These are phyloP conservation scores for Leucocoprinus sp. DNA, from an alignment of 768 basidiomycete species.

Conservation along the genomic window DNA sequence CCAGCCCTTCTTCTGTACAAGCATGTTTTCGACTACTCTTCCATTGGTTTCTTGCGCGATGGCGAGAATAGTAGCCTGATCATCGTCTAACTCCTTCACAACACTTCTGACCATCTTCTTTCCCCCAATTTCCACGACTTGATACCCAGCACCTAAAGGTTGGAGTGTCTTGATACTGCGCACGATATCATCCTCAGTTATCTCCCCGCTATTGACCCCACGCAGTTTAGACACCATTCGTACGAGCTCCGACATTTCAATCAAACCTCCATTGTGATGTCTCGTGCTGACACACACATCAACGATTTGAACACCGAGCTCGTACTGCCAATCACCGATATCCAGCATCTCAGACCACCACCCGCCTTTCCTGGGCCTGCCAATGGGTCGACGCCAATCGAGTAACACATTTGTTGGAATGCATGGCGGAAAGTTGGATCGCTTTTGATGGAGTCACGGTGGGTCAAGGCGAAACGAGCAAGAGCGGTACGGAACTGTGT, in stretches of 20 bases:
- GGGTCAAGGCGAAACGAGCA: conserved; percentile 69
- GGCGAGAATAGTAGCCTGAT: conserved; percentile 78
- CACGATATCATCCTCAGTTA: conserved; percentile 81
- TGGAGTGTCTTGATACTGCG: conserved; percentile 80
- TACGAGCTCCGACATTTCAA: conserved; percentile 81
- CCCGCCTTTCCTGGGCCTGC: conserved; percentile 80
- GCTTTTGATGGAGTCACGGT: conserved; percentile 74
- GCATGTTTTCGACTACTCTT: conserved; percentile 52
- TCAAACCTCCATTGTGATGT: conserved; percentile 86
- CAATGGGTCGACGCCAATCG: conserved; percentile 91
- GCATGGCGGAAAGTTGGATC: conserved; percentile 85
- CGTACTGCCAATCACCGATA: conserved; percentile 91
- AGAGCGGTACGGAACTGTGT: conserved; percentile 78
- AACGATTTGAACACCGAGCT: conserved; percentile 92
- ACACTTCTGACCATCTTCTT: conserved; percentile 80
- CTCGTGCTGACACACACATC: conserved; percentile 85
- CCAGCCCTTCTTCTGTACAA: conserved; percentile 68
- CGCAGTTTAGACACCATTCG: conserved; percentile 71
- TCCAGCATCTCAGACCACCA: conserved; percentile 90
- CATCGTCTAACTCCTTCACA: conserved; percentile 85
- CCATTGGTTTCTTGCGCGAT: conserved; percentile 64
- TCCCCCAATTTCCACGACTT: conserved; percentile 68
- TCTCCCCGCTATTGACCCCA: conserved; percentile 52
- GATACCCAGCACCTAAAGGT: conserved; percentile 88
- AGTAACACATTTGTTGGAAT: conserved; percentile 94